Evolutionary conservation across 371 early-diverging fungal species (phyloP).

Genomic region (Dichotomocladium elegans): DNA sequence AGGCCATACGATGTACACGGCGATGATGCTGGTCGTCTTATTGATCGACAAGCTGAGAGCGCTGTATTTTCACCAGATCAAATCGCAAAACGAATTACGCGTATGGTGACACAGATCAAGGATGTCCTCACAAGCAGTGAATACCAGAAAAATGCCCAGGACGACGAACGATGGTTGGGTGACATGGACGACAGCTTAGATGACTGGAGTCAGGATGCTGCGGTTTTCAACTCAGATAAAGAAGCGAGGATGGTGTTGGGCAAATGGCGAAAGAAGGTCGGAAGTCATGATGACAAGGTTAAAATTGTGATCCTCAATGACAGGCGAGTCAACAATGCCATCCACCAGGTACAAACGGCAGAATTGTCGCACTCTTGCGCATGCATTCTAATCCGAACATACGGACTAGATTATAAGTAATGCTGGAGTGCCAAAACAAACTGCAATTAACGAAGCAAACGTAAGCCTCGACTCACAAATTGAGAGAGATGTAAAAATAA

Average conservation of each 20-base stretch:
- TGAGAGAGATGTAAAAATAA: no score
- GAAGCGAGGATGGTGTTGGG: slow-evolving; percentile 33
- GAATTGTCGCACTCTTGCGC: neutral
- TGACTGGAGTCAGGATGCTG: slow-evolving; percentile 43
- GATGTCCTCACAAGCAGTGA: slow-evolving; percentile 15
- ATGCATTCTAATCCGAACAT: neutral
- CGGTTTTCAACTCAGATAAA: slow-evolving; percentile 19
- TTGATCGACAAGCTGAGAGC: slow-evolving; percentile 35
- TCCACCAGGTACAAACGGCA: slow-evolving; percentile 22
- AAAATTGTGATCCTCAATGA: slow-evolving; percentile 47
- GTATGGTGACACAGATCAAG: slow-evolving; percentile 40
- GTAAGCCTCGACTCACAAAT: slow-evolving; percentile 20
- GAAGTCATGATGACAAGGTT: slow-evolving; percentile 43
- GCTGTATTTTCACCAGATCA: slow-evolving; percentile 31
- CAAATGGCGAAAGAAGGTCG: slow-evolving; percentile 43
- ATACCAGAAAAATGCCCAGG: neutral
- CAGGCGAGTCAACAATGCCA: slow-evolving; percentile 41
- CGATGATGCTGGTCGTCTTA: slow-evolving; percentile 15
- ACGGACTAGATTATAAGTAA: slow-evolving; percentile 35
- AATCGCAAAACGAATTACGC: slow-evolving; percentile 24
- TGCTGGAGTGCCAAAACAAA: slow-evolving; percentile 46
- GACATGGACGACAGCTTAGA: slow-evolving; percentile 45
- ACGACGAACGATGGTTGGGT: slow-evolving; percentile 41
- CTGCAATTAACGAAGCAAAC: slow-evolving; percentile 43
- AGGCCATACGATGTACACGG: slow-evolving; percentile 4